phyloP scores from a whole-genome alignment of 2,329 filamentous ascomycete species.

The Gliomastix tumulicola region DNA sequence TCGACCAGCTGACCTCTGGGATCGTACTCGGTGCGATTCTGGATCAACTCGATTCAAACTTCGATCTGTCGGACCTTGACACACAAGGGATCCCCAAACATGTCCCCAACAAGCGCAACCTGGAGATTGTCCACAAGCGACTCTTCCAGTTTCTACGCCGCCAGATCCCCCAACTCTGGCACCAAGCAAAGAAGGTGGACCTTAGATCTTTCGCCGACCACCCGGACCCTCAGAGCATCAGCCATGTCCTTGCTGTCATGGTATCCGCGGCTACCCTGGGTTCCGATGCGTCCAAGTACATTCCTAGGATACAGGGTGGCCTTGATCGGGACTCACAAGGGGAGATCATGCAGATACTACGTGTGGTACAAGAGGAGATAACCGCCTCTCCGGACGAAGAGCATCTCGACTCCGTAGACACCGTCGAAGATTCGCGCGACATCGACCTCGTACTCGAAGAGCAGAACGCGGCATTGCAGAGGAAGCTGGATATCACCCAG shows the following conservation, averaged over 20 bases:
- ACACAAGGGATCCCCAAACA: conserved; percentile 33
- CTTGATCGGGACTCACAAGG: conserved; percentile 34
- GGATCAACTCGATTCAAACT: conserved; percentile 49
- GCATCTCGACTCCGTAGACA: conserved; percentile 28
- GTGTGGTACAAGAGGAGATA: conserved; percentile 30
- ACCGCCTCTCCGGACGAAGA: conserved; percentile 26
- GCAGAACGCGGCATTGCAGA: conserved; percentile 41
- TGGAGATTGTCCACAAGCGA: conserved; percentile 47
- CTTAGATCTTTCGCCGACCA: conserved; percentile 52
- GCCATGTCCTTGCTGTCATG: conserved; percentile 52
- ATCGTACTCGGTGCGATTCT: conserved; percentile 47
- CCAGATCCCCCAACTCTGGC: conserved; percentile 42
- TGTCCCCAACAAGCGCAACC: conserved; percentile 41
- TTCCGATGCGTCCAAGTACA: conserved; percentile 46
- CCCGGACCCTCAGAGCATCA: conserved; percentile 45
- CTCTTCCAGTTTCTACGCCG: conserved; percentile 49
- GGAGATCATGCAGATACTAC: conserved; percentile 37
- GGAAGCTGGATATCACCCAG: conserved; percentile 43
- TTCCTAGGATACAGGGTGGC: conserved; percentile 33
- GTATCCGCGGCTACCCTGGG: conserved; percentile 55
- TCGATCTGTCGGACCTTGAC: conserved; percentile 47
- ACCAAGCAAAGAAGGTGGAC: conserved; percentile 44
- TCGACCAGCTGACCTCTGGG: conserved; percentile 46
- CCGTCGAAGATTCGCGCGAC: conserved; percentile 38
- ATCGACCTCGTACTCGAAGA: conserved; percentile 51